Base-by-base conservation (phyloP, 805 yeast genomes). In the Saccharomycopsis amapae region DNA sequence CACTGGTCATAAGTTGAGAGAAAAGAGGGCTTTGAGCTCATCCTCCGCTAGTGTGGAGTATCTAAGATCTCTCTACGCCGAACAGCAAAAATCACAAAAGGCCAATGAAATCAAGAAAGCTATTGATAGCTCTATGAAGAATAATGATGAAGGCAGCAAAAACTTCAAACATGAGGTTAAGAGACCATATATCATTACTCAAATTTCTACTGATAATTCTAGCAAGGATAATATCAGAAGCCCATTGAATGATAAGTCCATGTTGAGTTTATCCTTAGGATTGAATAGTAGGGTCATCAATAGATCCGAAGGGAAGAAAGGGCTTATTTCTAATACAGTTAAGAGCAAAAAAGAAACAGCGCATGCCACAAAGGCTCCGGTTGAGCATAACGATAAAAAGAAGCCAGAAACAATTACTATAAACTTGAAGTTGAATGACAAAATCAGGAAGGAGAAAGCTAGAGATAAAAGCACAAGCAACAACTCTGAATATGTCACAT, bases 41-140 rank as follows among this genome's bases (percentile, higher is more conserved):
- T 50, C 53, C 4, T 47, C 51, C 15, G 50, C 48, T 4, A 44
- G 51, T 18, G 48, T 44, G 15, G 50, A 46, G 38, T 50, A 45
- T 35, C 32, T 50, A 19, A 36, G 49, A 30, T 40, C 51, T 20
- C 30, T 44, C 2, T 45, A 45, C 20, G 24, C 23, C 3, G 39
- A 45, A 23, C n/a, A n/a, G n/a, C n/a, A n/a, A n/a, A n/a, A n/a
- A n/a, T n/a, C n/a, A n/a, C 38, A 41, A 23, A 33, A 34, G 26
- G 22, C 26, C 22, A 19, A 32, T 20, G 33, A 36, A 40, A 22
- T 24, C 19, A 32, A 34, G 34, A 24, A 32, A 45, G 26, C 36
- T 17, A 26, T 33, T n/a, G 31, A 22, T 9, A 23, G 24, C 9
- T 24, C 30, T 15, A 23, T n/a, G 31, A 37, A 37, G 18, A 24